Percentiles rank a stretch among this genome's conserved stretches.
phyloP scores from a whole-genome alignment of 768 basidiomycete species.

The Rhodotorula graminis region DNA sequence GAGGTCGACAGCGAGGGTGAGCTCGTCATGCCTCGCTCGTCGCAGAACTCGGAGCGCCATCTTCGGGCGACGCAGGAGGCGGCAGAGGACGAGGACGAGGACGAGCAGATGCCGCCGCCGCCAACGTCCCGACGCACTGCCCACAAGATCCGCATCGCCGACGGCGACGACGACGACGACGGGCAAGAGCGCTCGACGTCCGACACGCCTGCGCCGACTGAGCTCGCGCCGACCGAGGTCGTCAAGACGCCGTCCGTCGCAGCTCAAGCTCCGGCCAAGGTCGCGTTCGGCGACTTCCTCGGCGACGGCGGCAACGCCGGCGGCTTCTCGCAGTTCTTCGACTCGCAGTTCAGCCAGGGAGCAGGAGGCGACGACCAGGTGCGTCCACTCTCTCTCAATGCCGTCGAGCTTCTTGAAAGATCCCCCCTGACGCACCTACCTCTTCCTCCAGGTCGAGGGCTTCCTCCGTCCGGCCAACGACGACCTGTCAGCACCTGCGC shows the following conservation, averaged over 20 bases:
- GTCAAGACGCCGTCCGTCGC: background rate
- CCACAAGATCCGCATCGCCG: background rate
- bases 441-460: conserved; percentile 23
- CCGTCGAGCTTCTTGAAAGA: background rate
- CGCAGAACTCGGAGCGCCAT: conserved; percentile 28
- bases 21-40: conserved; percentile 21
- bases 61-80: background rate
- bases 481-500: conserved; percentile 1
- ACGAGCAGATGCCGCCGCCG: conserved; percentile 1
- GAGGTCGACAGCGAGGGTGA: conserved; percentile 32
- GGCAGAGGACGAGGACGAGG: conserved; percentile 17
- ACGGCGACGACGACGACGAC: conserved; percentile 3
- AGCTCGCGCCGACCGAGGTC: background rate
- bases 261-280: background rate
- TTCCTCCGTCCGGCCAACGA: conserved; percentile 21
- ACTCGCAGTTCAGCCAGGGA: conserved; percentile 33
- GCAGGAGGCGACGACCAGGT: conserved; percentile 14
- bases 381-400: background rate
- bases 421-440: background rate
- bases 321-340: conserved; percentile 38
- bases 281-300: conserved; percentile 17
- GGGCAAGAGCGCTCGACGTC: no score
- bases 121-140: background rate
- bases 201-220: background rate
- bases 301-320: conserved; percentile 21